Conservation (phyloP, 1,139 yeast species). For the Spencermartinsiella ligniputridi region DNA sequence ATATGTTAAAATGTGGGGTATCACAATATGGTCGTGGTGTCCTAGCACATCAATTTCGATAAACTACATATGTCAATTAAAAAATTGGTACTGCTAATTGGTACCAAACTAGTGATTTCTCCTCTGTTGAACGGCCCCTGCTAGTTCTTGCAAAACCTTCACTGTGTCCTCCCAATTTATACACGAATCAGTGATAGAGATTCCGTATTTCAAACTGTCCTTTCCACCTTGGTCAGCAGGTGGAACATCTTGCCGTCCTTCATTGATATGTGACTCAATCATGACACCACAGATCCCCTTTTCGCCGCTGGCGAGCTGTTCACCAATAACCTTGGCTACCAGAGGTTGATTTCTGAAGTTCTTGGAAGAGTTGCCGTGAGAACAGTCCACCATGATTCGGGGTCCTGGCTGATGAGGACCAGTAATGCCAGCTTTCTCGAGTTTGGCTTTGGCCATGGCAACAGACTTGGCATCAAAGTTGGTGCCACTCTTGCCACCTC, state of each 20-base stretch:
- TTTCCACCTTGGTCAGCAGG: conserved; percentile 65
- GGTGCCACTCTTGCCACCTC: conserved; percentile 94
- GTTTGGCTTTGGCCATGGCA: conserved; percentile 58
- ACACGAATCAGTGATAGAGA: conserved; percentile 96
- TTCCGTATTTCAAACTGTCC: conserved; percentile 75
- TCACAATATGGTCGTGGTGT: too few species aligned
- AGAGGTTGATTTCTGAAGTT: conserved; percentile 89
- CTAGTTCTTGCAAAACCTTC: conserved; percentile 61
- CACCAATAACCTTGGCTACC: conserved; percentile 77
- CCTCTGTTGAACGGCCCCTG: conserved; percentile 76
- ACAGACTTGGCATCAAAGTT: conserved; percentile 79
- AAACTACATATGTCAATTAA: too few species aligned
- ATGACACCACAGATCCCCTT: conserved; percentile 81
- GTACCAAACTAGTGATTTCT: conserved; percentile 45
- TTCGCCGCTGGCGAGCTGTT: conserved; percentile 76
- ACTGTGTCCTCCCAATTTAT: conserved; percentile 85
- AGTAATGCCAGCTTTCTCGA: conserved; percentile 53
- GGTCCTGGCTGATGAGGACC: conserved; percentile 40
- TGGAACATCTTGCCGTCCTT: conserved; percentile 90
- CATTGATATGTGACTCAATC: conserved; percentile 90
- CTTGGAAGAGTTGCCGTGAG: conserved; percentile 92
- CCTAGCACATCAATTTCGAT: too few species aligned
- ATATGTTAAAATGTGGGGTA: too few species aligned
- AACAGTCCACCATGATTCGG: conserved; percentile 94
- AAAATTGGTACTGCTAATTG: too few species aligned